These are phyloP conservation scores for Globisporangium emineosum DNA, from an alignment of 352 stramenopile species.

Conservation along the genomic window DNA sequence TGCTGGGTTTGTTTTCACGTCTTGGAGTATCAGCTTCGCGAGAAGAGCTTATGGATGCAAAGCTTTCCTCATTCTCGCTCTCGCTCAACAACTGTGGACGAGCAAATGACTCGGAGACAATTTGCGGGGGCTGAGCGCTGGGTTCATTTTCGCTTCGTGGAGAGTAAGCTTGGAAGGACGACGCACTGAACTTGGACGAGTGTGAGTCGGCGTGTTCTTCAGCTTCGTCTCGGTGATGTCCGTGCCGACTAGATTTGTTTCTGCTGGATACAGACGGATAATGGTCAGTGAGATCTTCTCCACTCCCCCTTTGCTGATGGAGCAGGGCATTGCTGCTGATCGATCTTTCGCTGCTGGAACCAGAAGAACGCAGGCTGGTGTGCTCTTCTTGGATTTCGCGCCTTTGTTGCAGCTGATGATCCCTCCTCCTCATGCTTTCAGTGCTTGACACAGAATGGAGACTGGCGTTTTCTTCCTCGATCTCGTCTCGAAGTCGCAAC, in stretches of 20 bases:
- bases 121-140: no score
- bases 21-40: background rate
- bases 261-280: background rate
- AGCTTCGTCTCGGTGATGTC: background rate
- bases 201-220: background rate
- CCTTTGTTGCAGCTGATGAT: background rate
- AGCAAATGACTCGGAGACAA: no score
- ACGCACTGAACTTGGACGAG: background rate
- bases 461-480: background rate
- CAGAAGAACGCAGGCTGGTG: background rate
- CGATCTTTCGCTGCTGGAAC: background rate
- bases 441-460: conserved; percentile 2
- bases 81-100: no score
- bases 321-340: background rate
- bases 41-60: background rate
- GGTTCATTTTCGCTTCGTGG: background rate
- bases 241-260: background rate
- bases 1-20: background rate
- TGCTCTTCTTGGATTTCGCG: background rate
- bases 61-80: no score
- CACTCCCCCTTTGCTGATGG: background rate
- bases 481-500: background rate
- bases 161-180: background rate
- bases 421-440: background rate
- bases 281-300: background rate